Conservation (phyloP, 371 early-diverging fungal genomes). For the Actinomortierella wolfii region DNA sequence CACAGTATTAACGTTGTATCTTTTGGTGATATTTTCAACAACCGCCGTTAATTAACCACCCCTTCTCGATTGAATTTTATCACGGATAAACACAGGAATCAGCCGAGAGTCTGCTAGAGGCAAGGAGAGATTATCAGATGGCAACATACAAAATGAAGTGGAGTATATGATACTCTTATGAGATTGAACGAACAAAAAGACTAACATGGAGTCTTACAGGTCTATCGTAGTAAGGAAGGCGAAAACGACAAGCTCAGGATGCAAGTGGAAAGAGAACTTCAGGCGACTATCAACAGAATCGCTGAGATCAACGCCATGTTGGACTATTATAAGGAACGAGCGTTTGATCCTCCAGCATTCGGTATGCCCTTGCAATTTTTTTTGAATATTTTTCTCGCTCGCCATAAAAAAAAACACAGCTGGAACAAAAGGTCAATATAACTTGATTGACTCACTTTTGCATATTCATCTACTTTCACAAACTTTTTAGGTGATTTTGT, state of each 20-base stretch:
- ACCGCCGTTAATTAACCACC: no score
- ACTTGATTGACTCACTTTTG: no score
- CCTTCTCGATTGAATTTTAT: no score
- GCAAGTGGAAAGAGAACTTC: constrained; percentile 28
- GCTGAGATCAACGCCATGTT: constrained; percentile 30
- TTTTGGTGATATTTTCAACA: background rate
- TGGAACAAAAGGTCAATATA: no score
- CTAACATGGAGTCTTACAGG: constrained; percentile 6
- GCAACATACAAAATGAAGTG: background rate
- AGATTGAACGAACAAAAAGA: background rate
- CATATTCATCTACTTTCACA: no score
- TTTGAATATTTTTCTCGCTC: no score
- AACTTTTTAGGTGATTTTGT: constrained; percentile 13
- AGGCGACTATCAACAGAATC: constrained; percentile 28
- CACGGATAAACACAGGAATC: constrained; percentile 16
- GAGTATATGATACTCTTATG: background rate
- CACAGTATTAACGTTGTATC: no score
- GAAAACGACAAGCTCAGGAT: constrained; percentile 40
- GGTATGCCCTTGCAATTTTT: constrained; percentile 12
- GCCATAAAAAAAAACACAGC: no score
- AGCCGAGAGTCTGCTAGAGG: constrained; percentile 37
- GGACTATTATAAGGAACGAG: constrained; percentile 42
- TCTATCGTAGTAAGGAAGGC: constrained; percentile 31
- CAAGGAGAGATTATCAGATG: background rate
- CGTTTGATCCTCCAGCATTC: constrained; percentile 41